Evolutionary conservation across 75 land plant species (phyloP).

Genomic region (Adiantum capillusveneris): DNA sequence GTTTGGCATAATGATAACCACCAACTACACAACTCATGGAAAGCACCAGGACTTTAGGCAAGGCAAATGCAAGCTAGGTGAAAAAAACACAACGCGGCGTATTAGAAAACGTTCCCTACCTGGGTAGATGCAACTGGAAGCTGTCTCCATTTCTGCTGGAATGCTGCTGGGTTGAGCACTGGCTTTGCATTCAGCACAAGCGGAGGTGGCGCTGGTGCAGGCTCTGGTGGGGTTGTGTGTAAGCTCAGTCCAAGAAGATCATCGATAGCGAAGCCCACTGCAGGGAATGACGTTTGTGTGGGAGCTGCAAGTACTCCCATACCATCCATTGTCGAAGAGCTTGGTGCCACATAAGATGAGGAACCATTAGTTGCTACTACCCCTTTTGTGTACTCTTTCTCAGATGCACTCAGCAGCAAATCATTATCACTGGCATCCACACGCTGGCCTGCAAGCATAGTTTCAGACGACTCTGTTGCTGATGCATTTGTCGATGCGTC

Average conservation of each 20-base stretch:
- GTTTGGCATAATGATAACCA: no score
- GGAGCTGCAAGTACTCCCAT: constrained; percentile 18
- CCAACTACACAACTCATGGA: no score
- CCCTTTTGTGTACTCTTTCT: constrained; percentile 64
- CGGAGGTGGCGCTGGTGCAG: constrained; percentile 17
- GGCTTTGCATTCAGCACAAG: constrained; percentile 74
- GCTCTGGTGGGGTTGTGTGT: constrained; percentile 3
- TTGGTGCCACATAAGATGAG: constrained; percentile 63
- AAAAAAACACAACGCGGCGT: no score
- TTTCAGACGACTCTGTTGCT: constrained; percentile 32
- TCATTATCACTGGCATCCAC: constrained; percentile 92
- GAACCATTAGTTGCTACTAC: constrained; percentile 39
- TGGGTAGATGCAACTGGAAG: constrained; percentile 59
- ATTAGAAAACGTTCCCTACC: no score
- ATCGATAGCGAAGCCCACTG: constrained; percentile 49
- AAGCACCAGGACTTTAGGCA: no score
- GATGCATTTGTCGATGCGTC: constrained; percentile 51
- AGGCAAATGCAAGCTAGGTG: no score
- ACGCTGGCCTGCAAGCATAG: constrained; percentile 45
- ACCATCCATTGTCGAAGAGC: constrained; percentile 22
- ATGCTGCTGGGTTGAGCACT: constrained; percentile 64
- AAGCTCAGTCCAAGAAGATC: constrained; percentile 73
- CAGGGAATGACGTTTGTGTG: constrained; percentile 10
- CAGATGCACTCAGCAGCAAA: constrained; percentile 69
- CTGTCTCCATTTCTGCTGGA: constrained; percentile 94